Evolutionary conservation across 2,329 filamentous ascomycete species (phyloP), one percentile per base, ranked within the genome.

Genomic region (Plenodomus tracheiphilus): DNA sequence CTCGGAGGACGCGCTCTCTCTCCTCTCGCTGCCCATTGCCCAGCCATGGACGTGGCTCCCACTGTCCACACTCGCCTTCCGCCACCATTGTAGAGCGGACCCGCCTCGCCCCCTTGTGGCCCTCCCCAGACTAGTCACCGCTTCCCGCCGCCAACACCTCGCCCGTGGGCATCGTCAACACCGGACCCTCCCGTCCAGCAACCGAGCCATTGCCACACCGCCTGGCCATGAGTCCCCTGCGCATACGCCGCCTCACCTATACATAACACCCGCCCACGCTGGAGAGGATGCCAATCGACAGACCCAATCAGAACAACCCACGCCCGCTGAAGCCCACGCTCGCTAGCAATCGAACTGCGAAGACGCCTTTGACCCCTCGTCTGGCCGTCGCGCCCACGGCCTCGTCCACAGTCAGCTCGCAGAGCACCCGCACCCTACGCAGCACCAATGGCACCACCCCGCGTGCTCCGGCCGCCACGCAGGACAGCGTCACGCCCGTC

Each of bases 281-380:
- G 50, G 48, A 63, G 66, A 70, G 61, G 53, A 73, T 73, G 71
- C 66, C 67, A 62, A 59, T 63, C 60, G 71, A 73, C 63, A 65
- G 69, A 47, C 58, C 54, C 60, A 76, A 76, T 71, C 74, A 73
- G 64, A 77, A 76, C 65, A 75, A 77, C 64, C 79, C 79, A 59
- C 79, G 79, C 67, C 83, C 85, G 35, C 80, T 87, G 65, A 86
- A 86, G 75, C 88, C 89, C 44, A 81, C 85, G 50, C 83, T 91
- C 70, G 80, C 86, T 56, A 77, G 84, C 39, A 83, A 80, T 60
- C 85, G 81, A 47, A 74, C 75, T 36, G 61, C 72, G 53, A 82
- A 81, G 65, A 69, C 77, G 17, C 83, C 83, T 39, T 66, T 86
- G 51, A 84, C 84, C 16, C 84, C 85, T 13, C 81, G 83, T 61